These are phyloP conservation scores for Collybiopsis luxurians DNA, from an alignment of 768 basidiomycete species.

Conservation along the genomic window DNA sequence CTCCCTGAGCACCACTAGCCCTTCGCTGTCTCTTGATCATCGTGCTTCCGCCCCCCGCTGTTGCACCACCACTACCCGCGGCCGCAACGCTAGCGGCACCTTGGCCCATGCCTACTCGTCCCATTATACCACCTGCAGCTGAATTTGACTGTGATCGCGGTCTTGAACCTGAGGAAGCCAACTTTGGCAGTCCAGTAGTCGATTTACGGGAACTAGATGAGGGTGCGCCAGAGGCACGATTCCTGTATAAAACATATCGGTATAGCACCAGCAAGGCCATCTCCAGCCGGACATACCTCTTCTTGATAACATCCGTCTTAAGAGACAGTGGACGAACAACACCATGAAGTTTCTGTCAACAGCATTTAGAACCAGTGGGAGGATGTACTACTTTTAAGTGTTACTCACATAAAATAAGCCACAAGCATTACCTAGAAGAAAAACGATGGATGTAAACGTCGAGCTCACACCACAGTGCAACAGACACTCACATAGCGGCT, in stretches of 20 bases:
- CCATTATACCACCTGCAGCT: slow-evolving; percentile 29
- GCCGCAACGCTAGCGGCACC: slow-evolving; percentile 21
- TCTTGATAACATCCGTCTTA: slow-evolving; percentile 98
- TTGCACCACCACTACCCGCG: slow-evolving; percentile 27
- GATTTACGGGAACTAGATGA: slow-evolving; percentile 64
- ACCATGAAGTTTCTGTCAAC: slow-evolving; percentile 86
- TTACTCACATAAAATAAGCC: slow-evolving; percentile 85
- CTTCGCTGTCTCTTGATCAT: slow-evolving; percentile 81
- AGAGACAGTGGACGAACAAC: slow-evolving; percentile 92
- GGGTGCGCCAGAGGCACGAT: slow-evolving; percentile 77
- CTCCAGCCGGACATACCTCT: slow-evolving; percentile 51
- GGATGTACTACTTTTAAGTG: too few species aligned
- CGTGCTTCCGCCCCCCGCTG: slow-evolving; percentile 29
- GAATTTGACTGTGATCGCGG: slow-evolving; percentile 73
- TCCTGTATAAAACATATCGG: slow-evolving; percentile 38
- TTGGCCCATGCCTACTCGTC: slow-evolving; percentile 18
- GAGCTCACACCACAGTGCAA: slow-evolving; percentile 11
- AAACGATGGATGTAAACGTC: slow-evolving; percentile 11
- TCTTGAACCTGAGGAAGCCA: slow-evolving; percentile 70
- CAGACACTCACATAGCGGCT: slow-evolving; percentile 73
- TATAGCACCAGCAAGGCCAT: background rate
- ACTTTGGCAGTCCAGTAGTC: slow-evolving; percentile 60
- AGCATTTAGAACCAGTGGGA: too few species aligned
- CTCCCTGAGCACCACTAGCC: slow-evolving; percentile 48
- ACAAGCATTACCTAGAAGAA: slow-evolving; percentile 74